These are phyloP conservation scores for Strobilomyces echinocephalus DNA, from an alignment of 768 basidiomycete genomes.

Conservation along the genomic window DNA sequence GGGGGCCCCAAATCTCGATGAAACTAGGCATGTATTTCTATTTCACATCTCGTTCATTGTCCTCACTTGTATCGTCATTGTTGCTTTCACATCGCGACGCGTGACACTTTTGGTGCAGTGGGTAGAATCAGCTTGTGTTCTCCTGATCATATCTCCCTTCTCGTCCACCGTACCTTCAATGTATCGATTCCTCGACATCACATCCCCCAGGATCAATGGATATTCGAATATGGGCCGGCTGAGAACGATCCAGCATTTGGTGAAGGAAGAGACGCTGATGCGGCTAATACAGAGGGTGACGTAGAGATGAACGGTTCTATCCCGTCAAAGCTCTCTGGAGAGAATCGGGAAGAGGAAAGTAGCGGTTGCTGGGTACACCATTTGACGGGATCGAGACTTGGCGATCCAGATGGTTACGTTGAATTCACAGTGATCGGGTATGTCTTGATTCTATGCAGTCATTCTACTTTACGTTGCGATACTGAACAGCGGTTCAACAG, in stretches of 20 bases:
- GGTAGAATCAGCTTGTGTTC: slow-evolving; percentile 88
- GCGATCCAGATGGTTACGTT: slow-evolving; percentile 60
- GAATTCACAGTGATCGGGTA: slow-evolving; percentile 87
- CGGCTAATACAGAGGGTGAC: background rate
- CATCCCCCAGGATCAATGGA: slow-evolving; percentile 75
- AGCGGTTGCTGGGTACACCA: slow-evolving; percentile 80
- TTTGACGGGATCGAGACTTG: slow-evolving; percentile 62
- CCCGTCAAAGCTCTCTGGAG: slow-evolving; percentile 3
- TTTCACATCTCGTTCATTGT: background rate
- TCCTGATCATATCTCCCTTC: slow-evolving; percentile 87
- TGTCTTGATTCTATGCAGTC: background rate
- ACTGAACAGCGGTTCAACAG: slow-evolving; percentile 37
- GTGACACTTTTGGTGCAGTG: slow-evolving; percentile 38
- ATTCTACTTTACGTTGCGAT: background rate
- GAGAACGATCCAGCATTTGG: slow-evolving; percentile 78
- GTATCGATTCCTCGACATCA: slow-evolving; percentile 91
- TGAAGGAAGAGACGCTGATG: slow-evolving; percentile 24
- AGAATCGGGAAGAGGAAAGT: slow-evolving; percentile 35
- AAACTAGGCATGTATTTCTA: slow-evolving; percentile 54
- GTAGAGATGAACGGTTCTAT: slow-evolving; percentile 11
- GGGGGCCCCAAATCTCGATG: slow-evolving; percentile 83
- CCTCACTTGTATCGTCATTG: background rate
- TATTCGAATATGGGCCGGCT: slow-evolving; percentile 80
- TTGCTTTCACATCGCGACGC: background rate
- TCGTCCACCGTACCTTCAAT: slow-evolving; percentile 90